phyloP scores from a whole-genome alignment of 148 eudicot genomes.

The Rheum nobile region DNA sequence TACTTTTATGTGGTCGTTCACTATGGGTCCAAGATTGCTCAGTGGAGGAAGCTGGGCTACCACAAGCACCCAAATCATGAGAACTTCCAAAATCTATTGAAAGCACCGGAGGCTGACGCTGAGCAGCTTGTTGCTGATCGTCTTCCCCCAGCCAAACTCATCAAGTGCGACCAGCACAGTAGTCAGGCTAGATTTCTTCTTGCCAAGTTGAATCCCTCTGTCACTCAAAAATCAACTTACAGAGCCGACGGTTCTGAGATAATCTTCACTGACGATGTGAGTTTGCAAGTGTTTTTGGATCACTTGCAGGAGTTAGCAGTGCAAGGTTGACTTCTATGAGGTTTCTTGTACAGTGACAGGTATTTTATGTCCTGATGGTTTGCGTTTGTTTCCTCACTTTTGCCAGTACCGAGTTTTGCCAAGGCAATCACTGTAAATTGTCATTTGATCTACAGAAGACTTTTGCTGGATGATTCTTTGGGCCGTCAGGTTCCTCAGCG shows the following conservation, averaged over 20 bases:
- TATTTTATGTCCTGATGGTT: too few species aligned
- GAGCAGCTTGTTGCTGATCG: slow-evolving; percentile 67
- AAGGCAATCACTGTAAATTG: neutral
- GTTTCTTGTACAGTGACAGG: slow-evolving; percentile 6
- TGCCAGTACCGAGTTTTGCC: neutral
- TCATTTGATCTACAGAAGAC: neutral
- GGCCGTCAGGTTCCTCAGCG: neutral
- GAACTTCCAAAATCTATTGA: slow-evolving; percentile 64
- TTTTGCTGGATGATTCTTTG: neutral
- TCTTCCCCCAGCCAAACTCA: slow-evolving; percentile 68
- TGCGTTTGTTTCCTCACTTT: neutral
- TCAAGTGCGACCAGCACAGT: slow-evolving; percentile 87
- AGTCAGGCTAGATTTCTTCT: slow-evolving; percentile 97
- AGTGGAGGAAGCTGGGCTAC: slow-evolving; percentile 84
- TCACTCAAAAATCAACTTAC: slow-evolving; percentile 71
- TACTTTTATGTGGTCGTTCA: slow-evolving; percentile 83
- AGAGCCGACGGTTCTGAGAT: slow-evolving; percentile 48
- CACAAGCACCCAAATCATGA: slow-evolving; percentile 75
- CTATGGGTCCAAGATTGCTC: slow-evolving; percentile 78
- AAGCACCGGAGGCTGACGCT: slow-evolving; percentile 78
- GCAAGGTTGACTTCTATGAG: slow-evolving; percentile 36
- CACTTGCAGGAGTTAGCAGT: slow-evolving; percentile 89
- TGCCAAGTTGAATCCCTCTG: slow-evolving; percentile 91
- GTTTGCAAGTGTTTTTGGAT: slow-evolving; percentile 83
- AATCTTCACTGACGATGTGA: slow-evolving; percentile 82